Base-by-base conservation (phyloP, 805 yeast species). In the Lachancea nothofagi region DNA sequence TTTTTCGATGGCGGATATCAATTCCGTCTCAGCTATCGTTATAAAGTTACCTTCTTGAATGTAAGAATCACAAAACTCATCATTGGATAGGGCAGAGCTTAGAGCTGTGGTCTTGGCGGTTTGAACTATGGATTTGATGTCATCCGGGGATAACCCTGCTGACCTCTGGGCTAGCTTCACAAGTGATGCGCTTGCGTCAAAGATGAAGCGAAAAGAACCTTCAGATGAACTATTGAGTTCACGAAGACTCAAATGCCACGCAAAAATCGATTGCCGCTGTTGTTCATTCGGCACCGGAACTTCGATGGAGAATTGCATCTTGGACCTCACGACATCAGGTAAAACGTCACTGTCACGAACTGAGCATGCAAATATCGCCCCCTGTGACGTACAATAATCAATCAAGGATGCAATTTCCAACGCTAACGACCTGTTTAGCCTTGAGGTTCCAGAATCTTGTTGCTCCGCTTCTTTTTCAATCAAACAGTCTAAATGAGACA, bases 141-240 rank as follows among this genome's bases (percentile, higher is more conserved):
- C 97, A 15, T 83, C 69, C 1, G 97, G 95, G 0, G 93, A 83
- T 40, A 90, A 68, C 15, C 97, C 97, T 2, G 97, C 97, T 43
- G 95, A 83, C 52, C 88, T 95, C 36, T 83, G 63, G 0, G 97
- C 83, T 22, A 93, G 64, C 0, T 75, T 62, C 1, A 69, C 62
- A 5, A 74, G 50, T 2, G 78, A 71, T 3, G 88, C 75, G 49
- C 48, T 44, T 2, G 36, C 14, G 1, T 36, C 44, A 3, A 38
- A 6, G 14, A 6, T 9, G 12, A 38, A 26, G 4, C 33, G 19
- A 5, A 31, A 15, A 3, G 6, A n/a, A 7, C 20, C 20, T 2
- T 17, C 27, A 17, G 26, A 22, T 17, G 18, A n/a, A 14, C 19
- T 19, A 34, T 41, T 26, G 18, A 41, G 23, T 27, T 24, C 29